Base-by-base conservation (phyloP, 2,329 filamentous ascomycete species). In the Diplodia intermedia region DNA sequence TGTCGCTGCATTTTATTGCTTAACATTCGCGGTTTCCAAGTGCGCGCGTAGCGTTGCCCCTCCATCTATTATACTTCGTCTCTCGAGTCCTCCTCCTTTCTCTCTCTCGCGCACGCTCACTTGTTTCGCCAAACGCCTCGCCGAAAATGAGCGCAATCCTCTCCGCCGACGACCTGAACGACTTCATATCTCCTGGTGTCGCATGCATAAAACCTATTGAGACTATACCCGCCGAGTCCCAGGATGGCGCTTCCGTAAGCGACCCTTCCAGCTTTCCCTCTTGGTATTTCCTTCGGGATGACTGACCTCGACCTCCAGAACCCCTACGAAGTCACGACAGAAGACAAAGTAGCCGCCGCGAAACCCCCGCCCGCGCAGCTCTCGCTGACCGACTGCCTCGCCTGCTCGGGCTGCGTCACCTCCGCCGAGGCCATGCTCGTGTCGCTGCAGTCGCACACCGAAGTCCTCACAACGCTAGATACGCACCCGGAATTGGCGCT, bases 161-260 rank as follows among this genome's bases (percentile, higher is more conserved):
- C 75, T 98, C 94, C 68, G 90, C 91, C 75, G 94, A 99, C 83
- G 94, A 97, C 79, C 86, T 99, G 70, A 99, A 99, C 84, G 95
- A 99, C 85, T 99, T 99, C 83, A 99, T 99, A 78, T 95, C 92
- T 68, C 95, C 95, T 15, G 94, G 94, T 70, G 94, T 99, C 76
- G 95, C 95, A 71, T 99, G 95, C 82, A 98, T 99, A 80, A 98
- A 99, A 77, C 95, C 95, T 33, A 86, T 99, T 77, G 95, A 99
- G 80, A 96, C 93, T 2, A 87, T 99, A 15, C 94, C 95, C 2
- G 61, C 84, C 86, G 81, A 86, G 40, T 79, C 86, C 29, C 78
- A 82, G 62, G 80, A 82, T 29, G 73, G 76, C 66, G 78, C 40
- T 9, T 62, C 81, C 70, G 84, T 86, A 78, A 67, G 80, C 56